Evolutionary conservation across 2,329 filamentous ascomycete genomes (phyloP).

Genomic region (Huntiella savannae): DNA sequence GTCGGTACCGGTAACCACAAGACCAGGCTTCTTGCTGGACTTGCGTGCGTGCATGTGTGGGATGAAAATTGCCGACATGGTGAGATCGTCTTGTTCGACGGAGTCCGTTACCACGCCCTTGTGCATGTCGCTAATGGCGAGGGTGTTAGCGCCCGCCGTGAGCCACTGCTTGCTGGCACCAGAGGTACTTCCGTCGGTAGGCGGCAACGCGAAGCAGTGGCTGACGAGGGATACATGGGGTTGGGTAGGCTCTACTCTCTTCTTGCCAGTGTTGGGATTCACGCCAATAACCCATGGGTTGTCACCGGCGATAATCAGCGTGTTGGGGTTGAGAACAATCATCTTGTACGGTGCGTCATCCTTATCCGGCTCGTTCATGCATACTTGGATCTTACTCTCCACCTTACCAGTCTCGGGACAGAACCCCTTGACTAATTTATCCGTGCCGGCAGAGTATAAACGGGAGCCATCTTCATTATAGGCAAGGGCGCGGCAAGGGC

Average conservation of each 20-base stretch:
- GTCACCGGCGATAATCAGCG: conserved; percentile 75
- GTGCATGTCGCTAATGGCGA: conserved; percentile 76
- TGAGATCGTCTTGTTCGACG: conserved; percentile 86
- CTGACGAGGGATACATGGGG: conserved; percentile 91
- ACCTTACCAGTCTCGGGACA: conserved; percentile 45
- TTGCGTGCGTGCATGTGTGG: conserved; percentile 52
- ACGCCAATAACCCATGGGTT: conserved; percentile 75
- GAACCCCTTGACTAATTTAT: conserved; percentile 38
- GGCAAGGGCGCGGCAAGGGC: conserved; percentile 66
- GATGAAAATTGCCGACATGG: conserved; percentile 65
- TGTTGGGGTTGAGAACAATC: conserved; percentile 70
- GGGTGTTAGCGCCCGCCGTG: conserved; percentile 75
- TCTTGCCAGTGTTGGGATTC: conserved; percentile 42
- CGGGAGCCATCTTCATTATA: conserved; percentile 63
- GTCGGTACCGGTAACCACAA: conserved; percentile 56
- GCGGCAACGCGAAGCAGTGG: conserved; percentile 64
- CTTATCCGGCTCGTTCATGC: conserved; percentile 20
- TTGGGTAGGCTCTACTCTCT: conserved; percentile 28
- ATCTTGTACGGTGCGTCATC: conserved; percentile 56
- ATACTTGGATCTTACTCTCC: conserved; percentile 61
- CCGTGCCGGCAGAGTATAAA: conserved; percentile 46
- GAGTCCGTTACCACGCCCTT: conserved; percentile 72
- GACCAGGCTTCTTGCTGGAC: conserved; percentile 43
- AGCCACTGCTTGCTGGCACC: conserved; percentile 91
- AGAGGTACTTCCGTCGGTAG: conserved; percentile 62